Conservation (phyloP, 2,329 filamentous ascomycete genomes). For the Parastagonospora avenae region DNA sequence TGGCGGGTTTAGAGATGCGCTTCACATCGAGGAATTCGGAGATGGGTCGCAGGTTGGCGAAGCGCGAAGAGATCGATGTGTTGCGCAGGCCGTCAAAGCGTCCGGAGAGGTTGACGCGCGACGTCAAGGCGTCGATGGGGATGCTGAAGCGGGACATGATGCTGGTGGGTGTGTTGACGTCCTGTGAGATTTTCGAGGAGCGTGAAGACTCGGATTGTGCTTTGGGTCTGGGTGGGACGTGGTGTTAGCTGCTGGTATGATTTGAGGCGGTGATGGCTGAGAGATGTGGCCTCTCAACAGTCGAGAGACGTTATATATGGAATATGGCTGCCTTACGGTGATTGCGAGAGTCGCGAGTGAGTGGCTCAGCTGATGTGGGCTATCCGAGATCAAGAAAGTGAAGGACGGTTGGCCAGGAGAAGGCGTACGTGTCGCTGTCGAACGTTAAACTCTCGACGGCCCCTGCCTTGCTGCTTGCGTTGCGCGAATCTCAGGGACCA, state of each 20-base stretch:
- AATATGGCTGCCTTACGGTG: conserved; percentile 37
- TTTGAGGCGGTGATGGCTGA: conserved; percentile 6
- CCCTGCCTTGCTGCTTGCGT: conserved; percentile 16
- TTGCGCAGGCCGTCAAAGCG: conserved; percentile 84
- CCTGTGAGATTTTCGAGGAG: conserved; percentile 7
- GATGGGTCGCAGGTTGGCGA: conserved; percentile 88
- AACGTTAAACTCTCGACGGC: conserved; percentile 8
- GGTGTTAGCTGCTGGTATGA: conserved; percentile 31
- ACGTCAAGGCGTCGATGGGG: conserved; percentile 88
- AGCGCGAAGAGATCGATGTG: conserved; percentile 78
- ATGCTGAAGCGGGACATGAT: conserved; percentile 89
- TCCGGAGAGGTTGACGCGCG: conserved; percentile 82
- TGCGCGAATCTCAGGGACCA: conserved; percentile 17
- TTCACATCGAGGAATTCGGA: conserved; percentile 96
- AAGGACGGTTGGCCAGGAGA: conserved; percentile 1
- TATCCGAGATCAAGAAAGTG: conserved; percentile 12
- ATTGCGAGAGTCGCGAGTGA: conserved; percentile 13
- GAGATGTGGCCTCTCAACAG: conserved; percentile 38
- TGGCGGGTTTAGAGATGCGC: conserved; percentile 89
- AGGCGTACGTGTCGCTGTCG: conserved; percentile 10
- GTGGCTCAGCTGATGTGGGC: conserved; percentile 32
- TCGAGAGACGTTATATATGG: conserved; percentile 10
- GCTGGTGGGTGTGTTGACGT: conserved; percentile 9
- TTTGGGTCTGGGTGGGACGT: conserved; percentile 33
- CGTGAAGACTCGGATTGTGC: conserved; percentile 24